Evolutionary conservation across 257 asterid genomes (phyloP), one percentile per base, ranked within the genome.

Genomic region (Ilex asprella): DNA sequence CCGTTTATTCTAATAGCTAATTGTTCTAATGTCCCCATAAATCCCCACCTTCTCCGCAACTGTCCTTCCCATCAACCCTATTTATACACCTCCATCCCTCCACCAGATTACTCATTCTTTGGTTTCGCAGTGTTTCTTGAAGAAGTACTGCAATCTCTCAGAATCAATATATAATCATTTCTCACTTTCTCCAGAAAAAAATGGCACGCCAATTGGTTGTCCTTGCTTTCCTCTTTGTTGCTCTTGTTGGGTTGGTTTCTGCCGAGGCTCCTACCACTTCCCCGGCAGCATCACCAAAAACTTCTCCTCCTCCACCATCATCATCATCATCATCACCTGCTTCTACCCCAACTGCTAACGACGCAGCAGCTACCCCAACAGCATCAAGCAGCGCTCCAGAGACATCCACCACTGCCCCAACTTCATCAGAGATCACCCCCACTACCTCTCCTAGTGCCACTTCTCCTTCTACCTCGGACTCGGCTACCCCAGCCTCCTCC

Each of bases 141-240:
- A 76, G 79, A 82, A 74, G 21, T 67, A 52, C 86, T 81, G 84
- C 86, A 76, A 68, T 67, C 29, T 44, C 30, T 12, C 64, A 76
- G 83, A 78, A 81, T 86, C 84, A 63, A 39, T 1, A 21, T 21
- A 21, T 21, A 21, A 21, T 21, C 27, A 21, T 1, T 21, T 21
- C 27, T 21, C 27, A 21, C 27, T 21, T 21, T 21, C 14, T 16
- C 52, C 5, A 27, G 50, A 31, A 31, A 11, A 77, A 69, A 72
- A 87, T 87, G 96, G 89, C 83, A 12, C 87, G 87, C 35, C 91
- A 79, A 51, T 55, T 62, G 64, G 46, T 76, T 55, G 78, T 70
- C 14, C 72, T 85, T 39, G 86, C 84, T 31, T 39, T 85, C 30
- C 30, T 83, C 61, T 62, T 83, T 65, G 70, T 78, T 59, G 91